phyloP scores from a whole-genome alignment of 495 filamentous ascomycete species.

The Xylaria nigripes region DNA sequence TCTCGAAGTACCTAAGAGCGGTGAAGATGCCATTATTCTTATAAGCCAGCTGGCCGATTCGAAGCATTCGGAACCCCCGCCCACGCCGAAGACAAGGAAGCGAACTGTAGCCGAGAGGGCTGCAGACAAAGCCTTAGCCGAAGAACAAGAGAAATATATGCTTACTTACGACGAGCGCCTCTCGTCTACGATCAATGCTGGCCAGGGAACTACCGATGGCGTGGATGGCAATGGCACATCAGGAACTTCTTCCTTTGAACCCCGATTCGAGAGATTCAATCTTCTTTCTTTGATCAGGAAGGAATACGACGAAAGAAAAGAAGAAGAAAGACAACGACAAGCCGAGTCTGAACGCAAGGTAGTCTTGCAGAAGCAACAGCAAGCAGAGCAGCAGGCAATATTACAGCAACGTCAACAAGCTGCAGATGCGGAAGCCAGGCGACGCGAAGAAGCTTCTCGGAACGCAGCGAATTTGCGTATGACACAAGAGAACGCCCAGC shows the following conservation, averaged over 20 bases:
- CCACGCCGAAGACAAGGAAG: slow-evolving; percentile 82
- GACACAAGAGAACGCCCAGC: slow-evolving; percentile 24
- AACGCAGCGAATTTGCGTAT: slow-evolving; percentile 28
- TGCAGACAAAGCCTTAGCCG: slow-evolving; percentile 84
- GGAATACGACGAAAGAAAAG: slow-evolving; percentile 64
- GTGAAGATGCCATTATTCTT: slow-evolving; percentile 57
- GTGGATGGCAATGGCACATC: slow-evolving; percentile 66
- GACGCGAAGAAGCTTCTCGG: slow-evolving; percentile 29
- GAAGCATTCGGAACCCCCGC: slow-evolving; percentile 63
- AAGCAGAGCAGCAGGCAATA: slow-evolving; percentile 18
- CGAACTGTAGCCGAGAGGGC: slow-evolving; percentile 89
- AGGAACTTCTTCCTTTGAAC: slow-evolving; percentile 63
- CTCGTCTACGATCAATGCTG: slow-evolving; percentile 48
- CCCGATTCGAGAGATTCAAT: slow-evolving; percentile 86
- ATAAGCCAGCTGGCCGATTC: slow-evolving; percentile 66
- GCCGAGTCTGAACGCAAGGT: slow-evolving; percentile 61
- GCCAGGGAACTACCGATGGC: slow-evolving; percentile 50
- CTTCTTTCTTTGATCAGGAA: slow-evolving; percentile 75
- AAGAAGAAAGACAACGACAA: slow-evolving; percentile 50
- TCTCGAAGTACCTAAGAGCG: slow-evolving; percentile 61
- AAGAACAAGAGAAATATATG: slow-evolving; percentile 84
- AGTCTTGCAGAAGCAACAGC: slow-evolving; percentile 38
- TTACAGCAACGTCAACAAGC: slow-evolving; percentile 24
- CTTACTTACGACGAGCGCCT: slow-evolving; percentile 85
- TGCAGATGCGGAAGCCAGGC: slow-evolving; percentile 25